These are phyloP conservation scores for Porcisia hertigi DNA, from an alignment of 208 protist species.

Conservation along the genomic window DNA sequence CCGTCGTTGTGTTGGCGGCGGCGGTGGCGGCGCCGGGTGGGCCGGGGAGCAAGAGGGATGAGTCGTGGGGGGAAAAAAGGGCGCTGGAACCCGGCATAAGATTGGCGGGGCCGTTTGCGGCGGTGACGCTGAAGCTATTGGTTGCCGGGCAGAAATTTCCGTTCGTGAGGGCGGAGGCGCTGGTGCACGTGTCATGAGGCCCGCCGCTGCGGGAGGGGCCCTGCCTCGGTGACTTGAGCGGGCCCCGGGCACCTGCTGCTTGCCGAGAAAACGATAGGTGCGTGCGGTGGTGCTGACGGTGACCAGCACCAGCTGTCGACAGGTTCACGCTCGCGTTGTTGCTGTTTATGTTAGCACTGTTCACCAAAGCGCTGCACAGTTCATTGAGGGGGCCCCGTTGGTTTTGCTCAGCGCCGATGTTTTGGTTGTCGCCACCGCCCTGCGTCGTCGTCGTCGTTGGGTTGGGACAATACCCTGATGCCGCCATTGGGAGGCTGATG, in stretches of 20 bases:
- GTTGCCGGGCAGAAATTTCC: neutral
- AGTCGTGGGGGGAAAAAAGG: constrained; percentile 2
- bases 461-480: neutral
- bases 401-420: neutral
- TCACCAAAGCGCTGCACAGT: neutral
- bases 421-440: neutral
- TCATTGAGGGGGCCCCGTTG: neutral
- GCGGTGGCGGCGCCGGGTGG: neutral
- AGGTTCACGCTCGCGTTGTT: neutral
- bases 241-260: neutral
- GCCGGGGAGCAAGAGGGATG: neutral
- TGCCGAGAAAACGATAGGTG: neutral
- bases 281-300: neutral
- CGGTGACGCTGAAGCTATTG: neutral
- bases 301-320: neutral
- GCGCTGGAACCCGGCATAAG: neutral
- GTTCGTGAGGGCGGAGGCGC: neutral
- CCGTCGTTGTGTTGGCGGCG: constrained; percentile 1
- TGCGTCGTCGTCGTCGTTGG: neutral
- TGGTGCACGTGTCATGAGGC: neutral
- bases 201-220: neutral
- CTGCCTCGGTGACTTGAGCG: neutral
- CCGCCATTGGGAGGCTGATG: constrained; percentile 7
- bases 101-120: constrained; percentile 3
- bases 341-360: constrained; percentile 1